These are phyloP conservation scores for Liquidambar formosana DNA, from an alignment of 164 flowering plant species.

Conservation along the genomic window DNA sequence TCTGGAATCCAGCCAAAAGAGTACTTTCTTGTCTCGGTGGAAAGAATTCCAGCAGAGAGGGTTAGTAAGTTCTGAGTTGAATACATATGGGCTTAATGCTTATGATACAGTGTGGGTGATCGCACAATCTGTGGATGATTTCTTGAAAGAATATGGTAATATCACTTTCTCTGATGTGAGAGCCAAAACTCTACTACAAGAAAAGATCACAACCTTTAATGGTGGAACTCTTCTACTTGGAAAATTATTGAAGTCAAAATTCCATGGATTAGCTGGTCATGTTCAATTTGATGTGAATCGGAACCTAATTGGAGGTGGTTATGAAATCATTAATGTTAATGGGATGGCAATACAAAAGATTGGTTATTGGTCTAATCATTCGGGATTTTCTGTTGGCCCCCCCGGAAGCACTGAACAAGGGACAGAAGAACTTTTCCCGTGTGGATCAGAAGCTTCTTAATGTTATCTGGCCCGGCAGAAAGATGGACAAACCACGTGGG, in stretches of 20 bases:
- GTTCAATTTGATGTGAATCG: conserved; percentile 47
- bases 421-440: conserved; percentile 3
- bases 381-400: conserved; percentile 50
- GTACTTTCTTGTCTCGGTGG: conserved; percentile 46
- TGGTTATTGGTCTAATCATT: conserved; percentile 64
- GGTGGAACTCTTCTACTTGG: conserved; percentile 40
- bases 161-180: conserved; percentile 46
- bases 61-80: conserved; percentile 30
- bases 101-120: conserved; percentile 81
- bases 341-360: conserved; percentile 25
- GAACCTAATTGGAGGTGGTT: conserved; percentile 34
- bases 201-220: conserved; percentile 46
- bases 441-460: conserved; percentile 36
- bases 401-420: conserved; percentile 30
- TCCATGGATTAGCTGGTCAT: conserved; percentile 59
- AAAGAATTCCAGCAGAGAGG: conserved; percentile 32
- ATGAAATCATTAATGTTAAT: conserved; percentile 55
- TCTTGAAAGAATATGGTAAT: conserved; percentile 38
- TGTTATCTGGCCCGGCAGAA: conserved; percentile 68
- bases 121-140: conserved; percentile 49
- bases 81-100: conserved; percentile 62
- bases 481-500: conserved; percentile 59
- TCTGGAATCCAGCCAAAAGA: conserved; percentile 45
- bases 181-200: conserved; percentile 23
- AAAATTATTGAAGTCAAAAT: conserved; percentile 39